Percentiles rank a stretch among this genome's conserved stretches.
Evolutionary conservation across 2,329 filamentous ascomycete species (phyloP).

Genomic region (Fusarium subtropicale): DNA sequence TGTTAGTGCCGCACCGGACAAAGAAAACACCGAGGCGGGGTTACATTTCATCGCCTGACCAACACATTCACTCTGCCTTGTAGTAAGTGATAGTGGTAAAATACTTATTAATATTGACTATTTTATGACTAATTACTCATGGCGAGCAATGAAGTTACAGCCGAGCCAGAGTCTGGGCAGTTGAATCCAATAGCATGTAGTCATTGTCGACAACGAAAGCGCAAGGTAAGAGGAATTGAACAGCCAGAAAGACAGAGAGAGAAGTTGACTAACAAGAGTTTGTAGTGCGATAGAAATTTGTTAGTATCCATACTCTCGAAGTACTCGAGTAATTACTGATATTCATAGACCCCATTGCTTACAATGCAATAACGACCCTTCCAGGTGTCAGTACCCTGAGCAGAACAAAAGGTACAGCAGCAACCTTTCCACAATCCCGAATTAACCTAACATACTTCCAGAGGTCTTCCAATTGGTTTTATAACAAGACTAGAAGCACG

Average conservation of each 20-base stretch:
- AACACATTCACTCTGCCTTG: background rate
- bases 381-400: slow-evolving; percentile 50
- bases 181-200: slow-evolving; percentile 51
- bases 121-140: slow-evolving; percentile 27
- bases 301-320: background rate
- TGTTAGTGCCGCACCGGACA: slow-evolving; percentile 40
- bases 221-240: slow-evolving; percentile 43
- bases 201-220: slow-evolving; percentile 50
- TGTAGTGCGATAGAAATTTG: slow-evolving; percentile 42
- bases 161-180: slow-evolving; percentile 21
- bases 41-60: slow-evolving; percentile 8
- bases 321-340: rapidly evolving
- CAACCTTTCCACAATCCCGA: background rate
- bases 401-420: slow-evolving; percentile 49
- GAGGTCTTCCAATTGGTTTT: slow-evolving; percentile 54
- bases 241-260: rapidly evolving
- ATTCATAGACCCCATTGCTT: slow-evolving; percentile 45
- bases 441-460: slow-evolving; percentile 15
- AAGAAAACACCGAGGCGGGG: slow-evolving; percentile 48
- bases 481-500: slow-evolving; percentile 54
- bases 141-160: slow-evolving; percentile 21
- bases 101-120: background rate
- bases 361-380: slow-evolving; percentile 48
- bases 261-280: background rate
- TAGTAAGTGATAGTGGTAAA: background rate